These are phyloP conservation scores for Phytophthora multivora DNA, from an alignment of 352 stramenopile species.

Conservation along the genomic window DNA sequence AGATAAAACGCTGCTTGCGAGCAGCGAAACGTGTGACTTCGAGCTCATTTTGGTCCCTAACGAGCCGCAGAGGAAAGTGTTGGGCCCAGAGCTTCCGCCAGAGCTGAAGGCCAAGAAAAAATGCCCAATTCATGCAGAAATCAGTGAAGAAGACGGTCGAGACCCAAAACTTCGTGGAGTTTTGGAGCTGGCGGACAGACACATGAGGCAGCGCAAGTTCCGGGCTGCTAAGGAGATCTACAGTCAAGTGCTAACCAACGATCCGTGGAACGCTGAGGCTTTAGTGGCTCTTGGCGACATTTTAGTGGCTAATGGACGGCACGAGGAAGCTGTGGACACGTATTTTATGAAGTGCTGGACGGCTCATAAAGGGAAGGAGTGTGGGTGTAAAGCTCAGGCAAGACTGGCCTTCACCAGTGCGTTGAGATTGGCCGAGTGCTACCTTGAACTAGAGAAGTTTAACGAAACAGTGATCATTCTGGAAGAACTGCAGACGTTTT, in stretches of 20 bases:
- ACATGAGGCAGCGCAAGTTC: conserved; percentile 56
- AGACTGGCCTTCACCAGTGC: conserved; percentile 43
- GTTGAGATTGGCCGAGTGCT: conserved; percentile 53
- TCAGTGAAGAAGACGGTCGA: conserved; percentile 10
- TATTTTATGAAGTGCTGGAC: conserved; percentile 61
- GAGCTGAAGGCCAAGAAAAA: conserved; percentile 7
- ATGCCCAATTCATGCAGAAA: conserved; percentile 2
- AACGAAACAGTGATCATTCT: conserved; percentile 38
- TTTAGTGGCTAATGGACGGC: conserved; percentile 45
- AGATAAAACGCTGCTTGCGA: not conserved
- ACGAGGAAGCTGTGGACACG: conserved; percentile 36
- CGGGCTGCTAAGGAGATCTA: conserved; percentile 54
- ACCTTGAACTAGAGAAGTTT: conserved; percentile 39
- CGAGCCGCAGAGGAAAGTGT: conserved; percentile 12
- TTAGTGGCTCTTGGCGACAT: conserved; percentile 63
- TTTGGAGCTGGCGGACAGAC: conserved; percentile 43
- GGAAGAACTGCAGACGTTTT: conserved; percentile 46
- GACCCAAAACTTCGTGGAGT: conserved; percentile 28
- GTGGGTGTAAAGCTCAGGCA: conserved; percentile 31
- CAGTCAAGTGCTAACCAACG: conserved; percentile 40
- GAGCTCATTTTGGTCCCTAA: conserved; percentile 45
- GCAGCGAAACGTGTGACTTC: conserved; percentile 33
- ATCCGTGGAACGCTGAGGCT: conserved; percentile 48
- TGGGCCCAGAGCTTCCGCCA: not conserved
- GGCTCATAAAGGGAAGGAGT: conserved; percentile 11